Percentiles rank a stretch among this genome's conserved stretches.
Evolutionary conservation across 192 early-diverging fungal species (phyloP).

Genomic region (Rhizophagus clarus): DNA sequence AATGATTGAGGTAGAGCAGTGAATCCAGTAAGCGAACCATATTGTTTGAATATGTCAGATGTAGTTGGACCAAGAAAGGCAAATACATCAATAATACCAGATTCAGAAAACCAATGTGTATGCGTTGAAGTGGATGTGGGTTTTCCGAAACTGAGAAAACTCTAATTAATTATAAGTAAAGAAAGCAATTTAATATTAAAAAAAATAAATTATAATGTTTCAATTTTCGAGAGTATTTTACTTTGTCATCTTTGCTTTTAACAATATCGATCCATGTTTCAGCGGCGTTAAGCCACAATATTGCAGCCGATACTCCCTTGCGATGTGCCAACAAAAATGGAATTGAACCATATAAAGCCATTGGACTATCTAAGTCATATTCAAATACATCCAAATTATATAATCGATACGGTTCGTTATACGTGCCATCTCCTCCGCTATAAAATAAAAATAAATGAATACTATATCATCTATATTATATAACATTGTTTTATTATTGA

Average conservation of each 20-base stretch:
- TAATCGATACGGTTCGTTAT: constrained; percentile 91
- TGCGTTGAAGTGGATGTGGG: constrained; percentile 46
- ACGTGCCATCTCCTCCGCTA: constrained; percentile 65
- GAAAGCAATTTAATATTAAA: not conserved
- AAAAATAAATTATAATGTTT: not conserved
- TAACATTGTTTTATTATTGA: not conserved
- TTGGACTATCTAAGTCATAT: constrained; percentile 93
- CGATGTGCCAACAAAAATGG: constrained; percentile 94
- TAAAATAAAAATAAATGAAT: constrained; percentile 13
- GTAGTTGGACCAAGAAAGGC: constrained; percentile 75
- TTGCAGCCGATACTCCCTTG: constrained; percentile 69
- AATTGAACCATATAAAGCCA: constrained; percentile 94
- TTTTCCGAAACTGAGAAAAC: constrained; percentile 35
- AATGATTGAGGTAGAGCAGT: constrained; percentile 87
- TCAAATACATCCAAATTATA: constrained; percentile 99
- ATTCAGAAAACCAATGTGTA: constrained; percentile 95
- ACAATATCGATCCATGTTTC: constrained; percentile 99
- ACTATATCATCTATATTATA: not conserved
- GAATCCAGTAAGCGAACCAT: constrained; percentile 77
- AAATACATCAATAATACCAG: constrained; percentile 88
- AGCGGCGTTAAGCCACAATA: constrained; percentile 92
- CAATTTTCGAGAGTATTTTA: not conserved
- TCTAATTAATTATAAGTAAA: constrained; percentile 13
- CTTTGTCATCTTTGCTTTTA: constrained; percentile 53
- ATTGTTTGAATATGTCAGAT: constrained; percentile 70